Evolutionary conservation across 179 eudicot species (phyloP), one percentile per base, ranked within the genome.

Genomic region (Gypsophila paniculata): DNA sequence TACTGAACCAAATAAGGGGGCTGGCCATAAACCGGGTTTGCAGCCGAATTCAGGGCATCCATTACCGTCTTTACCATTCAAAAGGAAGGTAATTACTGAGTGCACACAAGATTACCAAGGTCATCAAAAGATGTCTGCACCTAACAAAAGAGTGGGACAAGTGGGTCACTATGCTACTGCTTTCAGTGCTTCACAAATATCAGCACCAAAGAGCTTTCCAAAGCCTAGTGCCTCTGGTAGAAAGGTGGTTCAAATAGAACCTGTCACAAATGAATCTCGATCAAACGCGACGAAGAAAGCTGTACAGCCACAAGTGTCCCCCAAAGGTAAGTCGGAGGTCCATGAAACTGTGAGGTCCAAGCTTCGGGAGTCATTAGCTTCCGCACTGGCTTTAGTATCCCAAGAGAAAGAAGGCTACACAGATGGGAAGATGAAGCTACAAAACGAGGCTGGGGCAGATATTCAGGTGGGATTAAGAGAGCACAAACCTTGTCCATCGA

Each of bases 351-450:
- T 91, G 18, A 86, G 99, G 80, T 84, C 89, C 46, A 94, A 89
- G 78, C 85, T 94, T 91, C 89, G 93, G 76, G 97, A 94, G 62
- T 86, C 96, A 38, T 81, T 94, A 72, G 91, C 96, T 81, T 80
- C 86, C 67, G 92, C 99, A 17, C 79, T 93, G 75, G 87, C 87
- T 60, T 71, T 91, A 76, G 96, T 87, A 74, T 63, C 72, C 69
- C 84, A 79, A 70, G 75, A 70, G 65, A 82, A 67, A 76, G 84
- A 79, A 36, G 76, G 65, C 63, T 38, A 75, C 26, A 13, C 78
- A 38, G 81, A 76, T 65, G 76, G 72, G 60, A 84, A 78, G 60
- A 78, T 65, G 39, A 80, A 81, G 51, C 29, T 53, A 17, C 73
- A 59, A 54, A 68, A 61, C 48, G 74, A 69, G 60, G 74, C 19